phyloP scores from a whole-genome alignment of 176 grass and related monocot genomes.

The Oryza longistaminata region DNA sequence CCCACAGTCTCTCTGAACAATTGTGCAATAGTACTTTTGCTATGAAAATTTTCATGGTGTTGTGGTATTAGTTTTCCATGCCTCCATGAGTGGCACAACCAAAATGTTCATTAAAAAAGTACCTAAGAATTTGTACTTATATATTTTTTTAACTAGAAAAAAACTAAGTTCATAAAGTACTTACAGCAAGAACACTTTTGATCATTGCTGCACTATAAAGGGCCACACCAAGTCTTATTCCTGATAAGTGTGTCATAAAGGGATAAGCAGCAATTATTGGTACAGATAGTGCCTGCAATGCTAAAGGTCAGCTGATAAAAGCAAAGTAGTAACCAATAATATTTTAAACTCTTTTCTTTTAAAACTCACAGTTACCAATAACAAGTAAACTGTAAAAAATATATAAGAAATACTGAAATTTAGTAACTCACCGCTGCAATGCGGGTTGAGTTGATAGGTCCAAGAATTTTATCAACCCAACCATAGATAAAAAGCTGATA shows the following conservation, averaged over 20 bases:
- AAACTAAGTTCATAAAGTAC: not conserved
- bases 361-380: not conserved
- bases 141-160: not conserved
- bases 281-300: slow-evolving; percentile 52
- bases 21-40: not conserved
- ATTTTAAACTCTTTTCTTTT: not conserved
- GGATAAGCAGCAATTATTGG: slow-evolving; percentile 67
- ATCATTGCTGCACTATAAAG: slow-evolving; percentile 66
- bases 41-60: not conserved
- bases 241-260: slow-evolving; percentile 65
- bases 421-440: slow-evolving; percentile 48
- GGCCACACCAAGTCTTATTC: slow-evolving; percentile 50
- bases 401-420: slow-evolving; percentile 45
- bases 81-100: not conserved
- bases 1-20: not conserved
- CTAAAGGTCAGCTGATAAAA: slow-evolving; percentile 21
- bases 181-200: slow-evolving; percentile 65
- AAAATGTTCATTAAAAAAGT: not conserved
- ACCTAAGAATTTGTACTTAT: not conserved
- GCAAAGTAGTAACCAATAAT: not conserved
- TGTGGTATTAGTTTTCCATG: not conserved
- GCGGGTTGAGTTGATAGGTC: slow-evolving; percentile 45
- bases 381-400: not conserved
- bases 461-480: slow-evolving; percentile 38
- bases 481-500: slow-evolving; percentile 75